Percentiles rank a stretch among this genome's conserved stretches.
Conservation (phyloP, 805 yeast genomes). For the Saccharomycopsis olivae region DNA sequence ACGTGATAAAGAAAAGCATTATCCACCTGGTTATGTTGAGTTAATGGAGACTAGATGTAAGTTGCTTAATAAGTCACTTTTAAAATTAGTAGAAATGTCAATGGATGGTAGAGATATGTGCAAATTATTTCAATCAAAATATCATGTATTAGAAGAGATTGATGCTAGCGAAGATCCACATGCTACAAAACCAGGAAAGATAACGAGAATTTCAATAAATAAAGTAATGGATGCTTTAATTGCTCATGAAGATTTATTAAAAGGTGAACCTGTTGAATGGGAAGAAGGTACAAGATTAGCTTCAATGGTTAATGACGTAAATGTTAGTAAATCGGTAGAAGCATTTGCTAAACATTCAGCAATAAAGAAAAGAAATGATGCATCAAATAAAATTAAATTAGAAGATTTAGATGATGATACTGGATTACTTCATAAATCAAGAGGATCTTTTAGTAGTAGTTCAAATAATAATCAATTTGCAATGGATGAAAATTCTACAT, state of each 20-base stretch:
- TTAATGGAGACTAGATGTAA: conserved; percentile 47
- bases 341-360: conserved; percentile 28
- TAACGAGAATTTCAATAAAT: conserved; percentile 31
- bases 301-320: conserved; percentile 20
- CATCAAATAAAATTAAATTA: too few relatives aligned
- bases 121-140: conserved; percentile 5
- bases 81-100: conserved; percentile 14
- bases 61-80: conserved; percentile 38
- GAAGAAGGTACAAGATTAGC: conserved; percentile 34
- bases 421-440: too few relatives aligned
- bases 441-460: too few relatives aligned
- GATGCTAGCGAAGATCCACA: background rate
- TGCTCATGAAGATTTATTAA: conserved; percentile 29
- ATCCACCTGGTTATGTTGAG: conserved; percentile 54
- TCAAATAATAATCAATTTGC: too few relatives aligned
- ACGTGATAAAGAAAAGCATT: conserved; percentile 41
- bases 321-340: conserved; percentile 17
- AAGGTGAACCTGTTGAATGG: conserved; percentile 34
- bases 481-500: too few relatives aligned
- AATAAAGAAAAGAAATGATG: background rate
- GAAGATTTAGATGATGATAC: background rate
- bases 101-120: conserved; percentile 6
- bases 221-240: conserved; percentile 35
- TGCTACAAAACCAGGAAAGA: background rate
- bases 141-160: background rate